Evolutionary conservation across 1,139 yeast genomes (phyloP), one percentile per base, ranked within the genome.

Genomic region (Candida gigantensis): DNA sequence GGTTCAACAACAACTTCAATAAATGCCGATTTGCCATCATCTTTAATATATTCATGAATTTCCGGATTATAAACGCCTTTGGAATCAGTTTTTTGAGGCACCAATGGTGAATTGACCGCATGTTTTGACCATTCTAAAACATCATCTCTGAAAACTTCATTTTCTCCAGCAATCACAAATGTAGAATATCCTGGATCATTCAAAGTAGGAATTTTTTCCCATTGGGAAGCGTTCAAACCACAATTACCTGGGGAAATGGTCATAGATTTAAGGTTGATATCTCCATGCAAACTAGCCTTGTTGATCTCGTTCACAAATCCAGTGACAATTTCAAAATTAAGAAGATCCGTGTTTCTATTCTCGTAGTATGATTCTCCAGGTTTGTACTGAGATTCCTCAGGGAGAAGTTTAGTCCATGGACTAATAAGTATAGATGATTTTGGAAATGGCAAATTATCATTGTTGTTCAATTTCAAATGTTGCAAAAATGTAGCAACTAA

Each of bases 81-180:
- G 2, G 71, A 64, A 35, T 53, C 45, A 4, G 64, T 62, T 32
- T 53, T 53, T 32, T 49, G 52, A 27, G 49, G 36, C 23, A 44
- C 44, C 27, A 55, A 51, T 1, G 64, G 62, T 6, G 56, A 57
- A 13, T 49, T 55, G 35, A 67, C 51, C 1, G 72, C 67, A 35
- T 58, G 53, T 31, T 58, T 54, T 6, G 58, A 51, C 69, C 71
- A 71, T 31, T 56, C 55, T 35, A 65, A 50, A 14, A 69, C 50
- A 45, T 68, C 73, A 45, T 70, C 75, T 40, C 74, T 53, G 43
- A 71, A 65, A 12, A 55, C 51, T 47, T 71, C 77, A 40, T 70
- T 73, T 51, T 71, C 76, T 12, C 77, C 77, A n/a, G 47, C 39
- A 17, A 70, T 41, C 15, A 70, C 46, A 28, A 66, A 62, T 1